Evolutionary conservation across 139 green algal genomes (phyloP).

Genomic region (Asterochloris sp.): DNA sequence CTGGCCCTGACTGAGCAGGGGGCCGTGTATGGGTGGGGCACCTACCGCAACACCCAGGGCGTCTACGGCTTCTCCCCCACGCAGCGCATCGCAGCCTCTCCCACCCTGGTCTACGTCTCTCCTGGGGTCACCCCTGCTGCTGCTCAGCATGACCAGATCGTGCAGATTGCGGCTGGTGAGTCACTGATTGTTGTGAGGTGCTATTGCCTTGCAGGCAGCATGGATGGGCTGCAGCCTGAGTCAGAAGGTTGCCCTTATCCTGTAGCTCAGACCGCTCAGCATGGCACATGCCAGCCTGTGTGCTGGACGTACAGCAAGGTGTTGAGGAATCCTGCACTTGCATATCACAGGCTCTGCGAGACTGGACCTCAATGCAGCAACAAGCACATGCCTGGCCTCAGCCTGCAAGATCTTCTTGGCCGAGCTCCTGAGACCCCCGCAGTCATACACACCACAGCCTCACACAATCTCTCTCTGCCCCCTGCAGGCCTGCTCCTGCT

Average conservation of each 20-base stretch:
- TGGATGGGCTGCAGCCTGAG: not conserved
- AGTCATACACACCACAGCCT: too few species aligned
- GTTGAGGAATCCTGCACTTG: too few species aligned
- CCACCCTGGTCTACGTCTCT: constrained; percentile 46
- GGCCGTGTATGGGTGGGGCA: constrained; percentile 79
- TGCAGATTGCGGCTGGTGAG: constrained; percentile 53
- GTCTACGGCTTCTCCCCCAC: constrained; percentile 62
- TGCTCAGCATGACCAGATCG: constrained; percentile 22
- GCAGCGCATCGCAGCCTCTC: constrained; percentile 27
- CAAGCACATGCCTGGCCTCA: too few species aligned
- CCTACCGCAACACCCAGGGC: constrained; percentile 71
- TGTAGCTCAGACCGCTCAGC: not conserved
- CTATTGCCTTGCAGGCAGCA: not conserved
- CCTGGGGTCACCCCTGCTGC: not conserved
- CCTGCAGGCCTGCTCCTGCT: too few species aligned
- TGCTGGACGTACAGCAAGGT: too few species aligned
- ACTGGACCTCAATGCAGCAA: too few species aligned
- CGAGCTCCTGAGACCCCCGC: too few species aligned
- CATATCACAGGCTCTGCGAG: too few species aligned
- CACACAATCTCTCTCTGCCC: too few species aligned
- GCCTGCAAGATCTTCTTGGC: too few species aligned
- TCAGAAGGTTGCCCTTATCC: not conserved
- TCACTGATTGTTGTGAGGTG: not conserved
- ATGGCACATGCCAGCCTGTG: too few species aligned
- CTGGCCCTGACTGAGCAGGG: constrained; percentile 64